Base-by-base conservation (phyloP, 1,139 yeast genomes). In the Diutina sp. region DNA sequence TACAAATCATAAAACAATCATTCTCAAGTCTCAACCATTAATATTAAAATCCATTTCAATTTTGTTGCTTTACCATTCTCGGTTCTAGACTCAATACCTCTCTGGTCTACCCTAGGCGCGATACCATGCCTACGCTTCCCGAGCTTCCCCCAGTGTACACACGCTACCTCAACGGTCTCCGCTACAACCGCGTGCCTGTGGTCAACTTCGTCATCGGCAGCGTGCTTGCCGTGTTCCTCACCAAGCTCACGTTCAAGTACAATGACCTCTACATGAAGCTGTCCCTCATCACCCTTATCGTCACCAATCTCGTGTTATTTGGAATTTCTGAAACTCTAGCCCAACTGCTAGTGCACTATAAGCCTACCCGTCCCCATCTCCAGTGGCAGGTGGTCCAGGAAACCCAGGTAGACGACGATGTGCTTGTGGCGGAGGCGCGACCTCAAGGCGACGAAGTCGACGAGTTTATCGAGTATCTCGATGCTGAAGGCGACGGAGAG, bases 291-390 rank as follows among this genome's bases (percentile, higher is more conserved):
- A 90, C 97, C 5, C 88, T 91, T 55, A 80, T 89, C 58, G 82
- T 86, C n/a, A 85, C 97, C 0, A 91, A 91, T 65, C 72, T 88
- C 47, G 82, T 91, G 12, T 72, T 91, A 5, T 89, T 85, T 67
- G 97, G 97, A 0, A 82, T 90, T 8, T 90, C 97, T 0, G 99
- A 91, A 66, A 83, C 93, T 0, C 69, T 90, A 59, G 99, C 98
- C 0, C 99, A 93, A 68, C 77, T 87, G 1, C 71, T 87, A 2
- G 63, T 81, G 6, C 66, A 77, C 46, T 78, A 70, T 59, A 58
- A 65, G 14, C 61, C 65, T 2, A 60, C 59, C n/a, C 56, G 64
- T 66, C 56, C 69, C 76, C 54, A 46, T 58, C 55, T 54, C 67
- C 47, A 58, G 62, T 46, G 71, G 67, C 30, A 51, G 51, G 55